A percentile compares a stretch with the other conserved stretches of the same genome.
Evolutionary conservation across 306 rosid genomes (phyloP).

Genomic region (Lupinus albus): DNA sequence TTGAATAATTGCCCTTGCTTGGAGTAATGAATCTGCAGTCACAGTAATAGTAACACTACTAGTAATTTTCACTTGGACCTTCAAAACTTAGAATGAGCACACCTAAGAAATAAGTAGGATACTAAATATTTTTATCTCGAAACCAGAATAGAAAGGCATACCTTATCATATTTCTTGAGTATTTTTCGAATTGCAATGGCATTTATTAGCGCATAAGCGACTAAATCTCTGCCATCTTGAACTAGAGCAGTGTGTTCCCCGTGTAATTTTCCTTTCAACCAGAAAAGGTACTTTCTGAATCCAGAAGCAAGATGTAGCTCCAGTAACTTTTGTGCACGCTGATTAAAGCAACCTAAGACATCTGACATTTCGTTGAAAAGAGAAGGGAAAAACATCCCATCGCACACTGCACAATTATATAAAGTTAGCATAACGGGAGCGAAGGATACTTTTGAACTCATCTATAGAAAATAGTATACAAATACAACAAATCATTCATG

Average conservation of each 20-base stretch:
- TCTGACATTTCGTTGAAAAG: slow-evolving; percentile 85
- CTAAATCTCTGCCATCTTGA: slow-evolving; percentile 80
- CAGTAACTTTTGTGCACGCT: slow-evolving; percentile 77
- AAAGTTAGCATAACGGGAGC: background rate
- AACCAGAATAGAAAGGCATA: slow-evolving; percentile 27
- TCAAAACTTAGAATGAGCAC: slow-evolving; percentile 21
- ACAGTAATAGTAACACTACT: slow-evolving; percentile 10
- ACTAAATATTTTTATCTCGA: background rate
- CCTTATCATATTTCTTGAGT: slow-evolving; percentile 93
- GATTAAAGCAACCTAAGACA: slow-evolving; percentile 75
- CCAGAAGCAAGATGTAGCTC: slow-evolving; percentile 83
- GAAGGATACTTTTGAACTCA: too few relatives aligned
- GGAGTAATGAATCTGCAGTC: slow-evolving; percentile 82
- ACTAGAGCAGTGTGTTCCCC: slow-evolving; percentile 52
- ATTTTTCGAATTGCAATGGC: slow-evolving; percentile 81
- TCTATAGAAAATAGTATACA: too few relatives aligned
- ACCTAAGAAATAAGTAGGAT: background rate
- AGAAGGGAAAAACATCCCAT: slow-evolving; percentile 87
- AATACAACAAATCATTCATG: background rate
- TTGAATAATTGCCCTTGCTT: slow-evolving; percentile 90
- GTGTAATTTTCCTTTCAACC: slow-evolving; percentile 59
- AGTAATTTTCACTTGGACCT: background rate
- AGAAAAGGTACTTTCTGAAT: slow-evolving; percentile 63
- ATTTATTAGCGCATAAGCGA: slow-evolving; percentile 78
- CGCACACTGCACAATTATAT: slow-evolving; percentile 63